These are phyloP conservation scores for Rhizopogon roseolus DNA, from an alignment of 768 basidiomycete species.

Conservation along the genomic window DNA sequence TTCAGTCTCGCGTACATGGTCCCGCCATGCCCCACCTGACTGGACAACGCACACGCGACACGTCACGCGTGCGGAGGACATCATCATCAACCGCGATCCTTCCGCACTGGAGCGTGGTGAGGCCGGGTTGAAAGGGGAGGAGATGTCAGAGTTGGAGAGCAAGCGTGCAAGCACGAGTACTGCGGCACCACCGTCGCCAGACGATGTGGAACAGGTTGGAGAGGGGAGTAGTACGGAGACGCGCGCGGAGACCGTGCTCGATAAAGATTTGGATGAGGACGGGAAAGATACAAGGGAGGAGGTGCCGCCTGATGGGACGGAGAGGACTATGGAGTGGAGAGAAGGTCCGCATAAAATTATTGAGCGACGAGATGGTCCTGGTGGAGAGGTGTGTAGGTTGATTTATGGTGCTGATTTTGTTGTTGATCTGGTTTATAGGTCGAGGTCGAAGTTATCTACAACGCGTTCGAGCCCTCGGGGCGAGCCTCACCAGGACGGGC, in stretches of 20 bases:
- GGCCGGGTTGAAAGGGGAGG: slow-evolving; percentile 22
- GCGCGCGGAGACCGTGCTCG: slow-evolving; percentile 7
- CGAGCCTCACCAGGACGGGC: slow-evolving; percentile 4
- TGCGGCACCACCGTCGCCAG: slow-evolving; percentile 3
- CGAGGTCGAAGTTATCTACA: slow-evolving; percentile 58
- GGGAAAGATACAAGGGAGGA: slow-evolving; percentile 26
- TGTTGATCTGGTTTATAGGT: slow-evolving; percentile 36
- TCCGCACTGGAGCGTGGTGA: slow-evolving; percentile 48
- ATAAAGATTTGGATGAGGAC: slow-evolving; percentile 4
- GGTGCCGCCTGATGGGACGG: slow-evolving; percentile 41
- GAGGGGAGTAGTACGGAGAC: background rate
- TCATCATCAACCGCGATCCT: slow-evolving; percentile 82
- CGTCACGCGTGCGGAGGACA: slow-evolving; percentile 66
- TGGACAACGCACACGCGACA: slow-evolving; percentile 79
- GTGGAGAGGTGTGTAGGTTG: slow-evolving; percentile 54
- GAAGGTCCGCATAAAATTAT: slow-evolving; percentile 67
- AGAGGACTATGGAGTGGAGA: slow-evolving; percentile 49
- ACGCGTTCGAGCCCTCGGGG: slow-evolving; percentile 23
- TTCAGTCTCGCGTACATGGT: slow-evolving; percentile 76
- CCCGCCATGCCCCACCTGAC: slow-evolving; percentile 73
- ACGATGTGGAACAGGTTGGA: slow-evolving; percentile 8
- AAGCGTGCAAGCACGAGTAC: slow-evolving; percentile 12
- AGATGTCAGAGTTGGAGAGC: slow-evolving; percentile 23
- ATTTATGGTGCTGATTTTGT: background rate
- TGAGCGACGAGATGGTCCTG: slow-evolving; percentile 53